Evolutionary conservation across 352 stramenopile genomes (phyloP), one percentile per base, ranked within the genome.

Genomic region (Phytophthora palmivora): DNA sequence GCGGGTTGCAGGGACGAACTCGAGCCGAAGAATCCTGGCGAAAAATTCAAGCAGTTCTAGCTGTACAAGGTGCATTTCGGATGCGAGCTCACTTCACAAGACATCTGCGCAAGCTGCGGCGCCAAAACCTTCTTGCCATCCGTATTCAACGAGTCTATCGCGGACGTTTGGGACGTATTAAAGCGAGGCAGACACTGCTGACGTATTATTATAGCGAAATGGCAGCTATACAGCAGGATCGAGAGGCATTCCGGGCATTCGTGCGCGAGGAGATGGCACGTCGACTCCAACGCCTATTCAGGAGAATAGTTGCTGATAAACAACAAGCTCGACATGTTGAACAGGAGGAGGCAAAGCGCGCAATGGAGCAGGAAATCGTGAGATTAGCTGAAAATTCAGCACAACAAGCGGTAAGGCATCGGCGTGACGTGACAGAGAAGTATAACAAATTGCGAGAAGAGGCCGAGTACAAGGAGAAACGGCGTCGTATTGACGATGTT

Each of bases 91-190:
- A 90, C 52, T 87, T 92, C 37, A 61, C 73, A 22, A 58, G 55
- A 26, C 82, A 82, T 50, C 18, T 87, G 3, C 66, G 63, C 12
- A 66, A 78, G 6, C n/a, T 88, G 16, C 66, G 71, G 1, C 70
- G 65, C 10, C 74, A 68, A 11, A 66, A 86, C 30, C 62, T 73
- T 11, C 62, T 82, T n/a, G 77, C 77, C 3, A 84, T 90, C 11
- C 75, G 70, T 24, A 69, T 92, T 11, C 83, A 89, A 54, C 75
- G 80, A 1, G 65, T 86, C 26, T 93, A 88, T 55, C 77, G 84
- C 18, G 84, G 84, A 12, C 77, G 84, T 4, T 48, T 78, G 2
- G 84, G 72, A 3, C 71, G 84, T 2, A 73, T 88, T 34, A 33
- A 44, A 24, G 70, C 74, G 6, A 69, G 72, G 1, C 66, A 77